Base-by-base conservation (phyloP, 2,329 filamentous ascomycete species). In the Alternaria brassicicola region DNA sequence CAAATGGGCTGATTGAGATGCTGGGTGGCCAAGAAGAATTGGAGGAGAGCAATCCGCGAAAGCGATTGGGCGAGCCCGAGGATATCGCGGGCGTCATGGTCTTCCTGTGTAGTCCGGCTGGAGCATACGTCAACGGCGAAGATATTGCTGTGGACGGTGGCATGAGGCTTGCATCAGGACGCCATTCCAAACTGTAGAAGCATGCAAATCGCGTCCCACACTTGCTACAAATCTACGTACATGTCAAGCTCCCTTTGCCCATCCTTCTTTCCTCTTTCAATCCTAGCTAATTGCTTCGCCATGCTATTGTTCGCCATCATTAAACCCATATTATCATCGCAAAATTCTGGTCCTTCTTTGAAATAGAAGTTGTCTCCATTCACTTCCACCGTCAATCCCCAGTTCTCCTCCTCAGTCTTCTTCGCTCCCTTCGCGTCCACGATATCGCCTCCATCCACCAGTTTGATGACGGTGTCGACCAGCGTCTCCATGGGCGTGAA, bases 21-120 rank as follows among this genome's bases (percentile, higher is more conserved):
- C 59, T 77, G 4, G 77, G 76, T 4, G 76, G 76, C 12, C 76
- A 78, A 3, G 78, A 85, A 68, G 82, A 70, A 42, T 51, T 78
- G 13, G 65, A 71, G 26, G 64, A 73, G 17, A 60, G 48, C 13
- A 77, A 75, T 49, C 76, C 76, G 0, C 61, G 74, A 2, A 70
- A 69, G 51, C 62, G 73, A 33, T 52, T 78, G 4, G 76, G 76
- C 3, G 66, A 72, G 41, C 67, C 74, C 2, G 71, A 75, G 48
- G 76, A 78, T 39, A 77, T 78, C 55, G 76, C 74, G 17, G 76
- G 73, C 6, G 70, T 75, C 3, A 75, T 77, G 70, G 68, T 78
- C 2, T 78, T 71, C 49, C 52, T 78, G 46, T 67, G 62, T n/a
- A 71, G 67, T 13, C 70, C 66, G 3, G 71, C 73, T 3, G 72